Evolutionary conservation across 805 yeast species (phyloP), one percentile per base, ranked within the genome.

Genomic region (Lachancea dasiensis): DNA sequence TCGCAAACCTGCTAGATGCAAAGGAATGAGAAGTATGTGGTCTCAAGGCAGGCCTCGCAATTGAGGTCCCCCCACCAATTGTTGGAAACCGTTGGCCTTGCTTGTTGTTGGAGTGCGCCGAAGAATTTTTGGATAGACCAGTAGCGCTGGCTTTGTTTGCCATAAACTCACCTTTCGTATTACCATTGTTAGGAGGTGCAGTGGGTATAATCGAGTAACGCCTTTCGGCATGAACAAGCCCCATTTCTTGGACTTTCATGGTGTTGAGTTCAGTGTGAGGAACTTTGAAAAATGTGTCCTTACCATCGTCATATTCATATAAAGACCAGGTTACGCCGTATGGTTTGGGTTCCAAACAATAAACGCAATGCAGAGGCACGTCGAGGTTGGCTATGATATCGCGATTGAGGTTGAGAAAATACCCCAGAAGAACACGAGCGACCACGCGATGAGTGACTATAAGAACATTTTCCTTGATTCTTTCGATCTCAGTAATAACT

Each of bases 291-390:
- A 90, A 90, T 81, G 86, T 77, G 56, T 87, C 89, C 27, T 70
- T 61, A 2, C 61, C 63, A 49, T 89, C 96, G 51, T 85, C 82
- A 63, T 81, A 90, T 58, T 87, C 95, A 62, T 81, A 90, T 58
- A 89, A 68, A 10, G 82, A 74, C 86, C 95, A 90, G 44, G 86
- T 94, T 2, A 94, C 95, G 2, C 97, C 97, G 60, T 86, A 90
- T 0, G 97, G 97, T 58, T 85, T 86, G 34, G 90, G 87, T 54
- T 90, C 97, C 44, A 90, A 70, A 41, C 90, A 75, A 57, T 89
- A 90, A 7, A 90, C 77, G 6, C 95, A 84, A 55, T 90, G 97
- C 39, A 90, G 66, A 4, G 97, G 97, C 5, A 90, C 89, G 61
- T 90, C 97, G 46, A 90, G 70, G 50, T 85, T 95, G 1, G 95